Percentiles rank a stretch among this genome's conserved stretches.
Evolutionary conservation across 1,284 basidiomycete genomes (phyloP).

Genomic region (Rhodotorula sp.): DNA sequence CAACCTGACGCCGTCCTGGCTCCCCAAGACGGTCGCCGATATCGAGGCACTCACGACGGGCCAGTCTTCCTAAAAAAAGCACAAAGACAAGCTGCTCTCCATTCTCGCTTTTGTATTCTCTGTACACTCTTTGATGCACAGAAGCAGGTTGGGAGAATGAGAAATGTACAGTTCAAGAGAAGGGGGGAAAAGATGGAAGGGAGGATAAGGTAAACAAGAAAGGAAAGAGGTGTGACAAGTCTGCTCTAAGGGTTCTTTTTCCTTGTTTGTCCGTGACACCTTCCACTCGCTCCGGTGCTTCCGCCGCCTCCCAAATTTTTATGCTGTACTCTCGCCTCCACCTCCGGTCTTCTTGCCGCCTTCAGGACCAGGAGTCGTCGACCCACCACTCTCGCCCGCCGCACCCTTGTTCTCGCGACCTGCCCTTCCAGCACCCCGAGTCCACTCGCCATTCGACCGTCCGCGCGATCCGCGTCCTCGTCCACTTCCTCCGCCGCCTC

Average conservation of each 20-base stretch:
- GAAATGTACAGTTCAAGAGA: not conserved
- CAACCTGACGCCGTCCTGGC: slow-evolving; percentile 40
- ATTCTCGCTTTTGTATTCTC: not conserved
- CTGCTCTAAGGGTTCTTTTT: not conserved
- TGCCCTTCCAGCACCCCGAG: not conserved
- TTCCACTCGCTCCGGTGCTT: too few relatives aligned
- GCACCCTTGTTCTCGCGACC: not conserved
- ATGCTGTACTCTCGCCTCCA: not conserved
- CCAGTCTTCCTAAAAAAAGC: not conserved
- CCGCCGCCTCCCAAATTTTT: not conserved
- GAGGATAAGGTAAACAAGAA: not conserved
- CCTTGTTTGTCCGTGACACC: not conserved
- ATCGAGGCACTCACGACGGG: slow-evolving; percentile 37
- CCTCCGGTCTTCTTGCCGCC: slow-evolving; percentile 3
- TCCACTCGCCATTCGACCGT: slow-evolving; percentile 20
- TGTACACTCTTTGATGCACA: not conserved
- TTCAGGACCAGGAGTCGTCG: not conserved
- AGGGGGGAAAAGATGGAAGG: not conserved
- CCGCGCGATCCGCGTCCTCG: slow-evolving; percentile 10
- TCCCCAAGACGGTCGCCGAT: slow-evolving; percentile 37
- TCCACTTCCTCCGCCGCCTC: slow-evolving; percentile 14
- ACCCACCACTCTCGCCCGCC: not conserved
- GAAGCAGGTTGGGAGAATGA: not conserved
- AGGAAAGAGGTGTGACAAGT: too few relatives aligned
- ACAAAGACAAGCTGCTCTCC: not conserved